Base-by-base conservation (phyloP, 2,329 filamentous ascomycete genomes). In the Fusarium heterosporum region DNA sequence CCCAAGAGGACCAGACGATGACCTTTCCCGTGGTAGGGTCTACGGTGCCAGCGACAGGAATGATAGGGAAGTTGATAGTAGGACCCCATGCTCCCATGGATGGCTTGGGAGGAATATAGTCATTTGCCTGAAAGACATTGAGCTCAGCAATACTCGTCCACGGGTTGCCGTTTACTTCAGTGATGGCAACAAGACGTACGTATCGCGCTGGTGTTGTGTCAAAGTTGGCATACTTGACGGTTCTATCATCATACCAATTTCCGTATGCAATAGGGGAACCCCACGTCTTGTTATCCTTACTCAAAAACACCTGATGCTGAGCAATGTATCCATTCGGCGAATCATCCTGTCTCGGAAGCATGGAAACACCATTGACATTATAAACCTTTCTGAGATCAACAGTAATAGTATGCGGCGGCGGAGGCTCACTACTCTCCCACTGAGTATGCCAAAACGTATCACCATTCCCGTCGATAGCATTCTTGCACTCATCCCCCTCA, bases 81-180 rank as follows among this genome's bases (percentile, higher is more conserved):
- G 60, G 60, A 6, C 65, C 65, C 64, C 60, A 68, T 17, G 43
- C 49, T 17, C 65, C 65, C 14, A 57, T 36, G 0, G 51, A 52
- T 7, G 48, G 10, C 4, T 50, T 26, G 13, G 48, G 48, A 4
- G 60, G 30, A 0, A 25, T 26, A 3, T 61, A 68, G 17, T 55
- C 53, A 12, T 46, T 52, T 4, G 60, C 60, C 29, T 50, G 52
- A 6, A 55, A 68, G 48, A 64, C 47, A 14, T 64, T 64, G 13
- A 68, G 48, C 10, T 68, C 65, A 10, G 64, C 48, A 17, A 68
- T 61, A 2, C 65, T 68, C 2, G 43, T 55, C 64, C 64, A 68
- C 0, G 60, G 55, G 1, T 64, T 54, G 0, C 51, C 60, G 11
- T 55, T 43, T 2, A 16, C 55, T 3, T 68, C 64, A 3, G 38